phyloP scores from a whole-genome alignment of 495 filamentous ascomycete genomes.

The Penicillium angulare region DNA sequence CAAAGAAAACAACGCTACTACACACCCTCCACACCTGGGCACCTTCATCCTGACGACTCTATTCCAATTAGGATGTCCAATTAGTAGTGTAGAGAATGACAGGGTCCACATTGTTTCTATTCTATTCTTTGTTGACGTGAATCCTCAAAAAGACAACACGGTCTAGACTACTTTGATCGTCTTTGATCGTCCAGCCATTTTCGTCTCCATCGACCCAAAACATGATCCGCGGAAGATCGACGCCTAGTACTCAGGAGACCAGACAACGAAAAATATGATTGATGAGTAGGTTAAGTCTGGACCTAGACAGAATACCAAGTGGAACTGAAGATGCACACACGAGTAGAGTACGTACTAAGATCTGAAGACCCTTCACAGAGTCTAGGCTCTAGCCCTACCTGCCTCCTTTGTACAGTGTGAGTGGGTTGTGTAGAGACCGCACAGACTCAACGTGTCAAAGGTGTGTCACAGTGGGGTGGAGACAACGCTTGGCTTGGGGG shows the following conservation, averaged over 20 bases:
- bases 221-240: conserved; percentile 21
- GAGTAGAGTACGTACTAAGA: neutral
- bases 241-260: conserved; percentile 1
- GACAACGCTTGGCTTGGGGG: neutral
- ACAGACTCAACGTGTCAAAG: conserved; percentile 20
- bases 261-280: too few relatives aligned
- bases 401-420: too few relatives aligned
- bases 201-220: conserved; percentile 18
- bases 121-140: too few relatives aligned
- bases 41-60: neutral
- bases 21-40: neutral
- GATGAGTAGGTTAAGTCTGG: too few relatives aligned
- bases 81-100: too few relatives aligned
- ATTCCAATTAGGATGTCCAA: neutral
- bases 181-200: neutral
- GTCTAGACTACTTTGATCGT: neutral
- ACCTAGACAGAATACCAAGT: conserved; percentile 1
- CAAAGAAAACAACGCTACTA: too few relatives aligned
- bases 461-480: conserved; percentile 17
- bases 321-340: neutral
- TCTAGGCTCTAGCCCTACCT: too few relatives aligned
- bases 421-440: neutral
- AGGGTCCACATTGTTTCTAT: too few relatives aligned
- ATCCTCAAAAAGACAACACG: neutral
- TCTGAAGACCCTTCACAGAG: neutral